Conservation (phyloP, 495 filamentous ascomycete genomes). For the Podospora pseudoanserina region DNA sequence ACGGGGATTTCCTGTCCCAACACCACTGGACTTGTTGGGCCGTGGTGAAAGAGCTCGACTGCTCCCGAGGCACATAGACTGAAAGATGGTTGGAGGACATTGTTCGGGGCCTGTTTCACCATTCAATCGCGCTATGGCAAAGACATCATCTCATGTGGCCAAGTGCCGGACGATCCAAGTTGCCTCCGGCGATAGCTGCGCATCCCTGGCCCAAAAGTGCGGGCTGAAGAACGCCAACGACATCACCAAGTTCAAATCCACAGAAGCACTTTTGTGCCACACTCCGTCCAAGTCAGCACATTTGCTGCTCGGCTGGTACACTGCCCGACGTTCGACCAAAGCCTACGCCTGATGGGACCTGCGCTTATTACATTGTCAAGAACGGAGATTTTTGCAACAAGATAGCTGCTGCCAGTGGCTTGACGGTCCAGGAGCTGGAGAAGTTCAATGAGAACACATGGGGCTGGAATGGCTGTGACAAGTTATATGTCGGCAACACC, state of each 20-base stretch:
- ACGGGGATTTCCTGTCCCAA: no score
- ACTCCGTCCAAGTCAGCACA: no score
- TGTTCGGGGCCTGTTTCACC: no score
- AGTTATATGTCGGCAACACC: conserved; percentile 22
- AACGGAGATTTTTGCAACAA: conserved; percentile 29
- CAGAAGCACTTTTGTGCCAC: conserved; percentile 32
- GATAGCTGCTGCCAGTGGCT: conserved; percentile 23
- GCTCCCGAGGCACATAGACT: no score
- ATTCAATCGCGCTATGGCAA: no score
- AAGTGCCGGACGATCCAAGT: neutral
- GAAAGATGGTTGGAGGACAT: no score
- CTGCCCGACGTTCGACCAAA: no score
- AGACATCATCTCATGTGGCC: neutral
- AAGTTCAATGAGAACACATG: conserved; percentile 43
- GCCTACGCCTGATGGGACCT: conserved; percentile 15
- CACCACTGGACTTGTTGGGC: no score
- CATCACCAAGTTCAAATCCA: conserved; percentile 38
- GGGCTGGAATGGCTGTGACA: conserved; percentile 45
- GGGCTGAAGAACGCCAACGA: conserved; percentile 32
- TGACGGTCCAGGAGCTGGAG: conserved; percentile 35
- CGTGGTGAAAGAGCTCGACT: no score
- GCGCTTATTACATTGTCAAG: conserved; percentile 31
- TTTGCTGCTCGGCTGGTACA: no score
- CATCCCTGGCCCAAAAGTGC: conserved; percentile 34
- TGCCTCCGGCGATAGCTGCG: conserved; percentile 34